phyloP scores from a whole-genome alignment of 495 filamentous ascomycete species.

The Platismatia glauca region DNA sequence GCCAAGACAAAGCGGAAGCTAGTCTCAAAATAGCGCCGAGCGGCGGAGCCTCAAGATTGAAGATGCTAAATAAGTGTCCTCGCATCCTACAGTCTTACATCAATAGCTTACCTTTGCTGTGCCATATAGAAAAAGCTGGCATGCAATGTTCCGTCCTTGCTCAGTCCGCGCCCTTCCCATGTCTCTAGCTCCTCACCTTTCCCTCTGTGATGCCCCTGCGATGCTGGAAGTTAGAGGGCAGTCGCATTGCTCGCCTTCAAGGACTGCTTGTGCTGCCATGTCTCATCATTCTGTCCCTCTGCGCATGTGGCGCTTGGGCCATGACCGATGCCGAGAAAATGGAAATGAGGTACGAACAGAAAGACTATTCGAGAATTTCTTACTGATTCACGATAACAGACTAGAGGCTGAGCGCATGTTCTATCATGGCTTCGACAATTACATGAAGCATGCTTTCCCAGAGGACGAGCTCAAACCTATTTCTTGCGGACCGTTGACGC shows the following conservation, averaged over 20 bases:
- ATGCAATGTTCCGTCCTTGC: conserved; percentile 11
- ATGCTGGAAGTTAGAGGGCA: conserved; percentile 13
- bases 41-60: background rate
- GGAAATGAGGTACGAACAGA: conserved; percentile 19
- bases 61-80: no score
- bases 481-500: conserved; percentile 71
- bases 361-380: background rate
- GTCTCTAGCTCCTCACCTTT: conserved; percentile 6
- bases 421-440: conserved; percentile 94
- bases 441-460: conserved; percentile 87
- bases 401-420: conserved; percentile 86
- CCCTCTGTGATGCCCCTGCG: conserved; percentile 16
- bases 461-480: conserved; percentile 93
- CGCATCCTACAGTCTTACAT: background rate
- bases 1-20: conserved; percentile 4
- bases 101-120: background rate
- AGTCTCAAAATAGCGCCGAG: background rate
- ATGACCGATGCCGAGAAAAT: conserved; percentile 24
- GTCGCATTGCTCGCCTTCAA: conserved; percentile 10
- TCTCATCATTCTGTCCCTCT: conserved; percentile 11
- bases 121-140: background rate
- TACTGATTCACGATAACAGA: conserved; percentile 28
- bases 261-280: conserved; percentile 11
- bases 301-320: conserved; percentile 9
- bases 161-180: conserved; percentile 1